Percentiles rank a stretch among this genome's conserved stretches.
These are phyloP conservation scores for Septoria petroselini DNA, from an alignment of 2,329 filamentous ascomycete species.

Conservation along the genomic window DNA sequence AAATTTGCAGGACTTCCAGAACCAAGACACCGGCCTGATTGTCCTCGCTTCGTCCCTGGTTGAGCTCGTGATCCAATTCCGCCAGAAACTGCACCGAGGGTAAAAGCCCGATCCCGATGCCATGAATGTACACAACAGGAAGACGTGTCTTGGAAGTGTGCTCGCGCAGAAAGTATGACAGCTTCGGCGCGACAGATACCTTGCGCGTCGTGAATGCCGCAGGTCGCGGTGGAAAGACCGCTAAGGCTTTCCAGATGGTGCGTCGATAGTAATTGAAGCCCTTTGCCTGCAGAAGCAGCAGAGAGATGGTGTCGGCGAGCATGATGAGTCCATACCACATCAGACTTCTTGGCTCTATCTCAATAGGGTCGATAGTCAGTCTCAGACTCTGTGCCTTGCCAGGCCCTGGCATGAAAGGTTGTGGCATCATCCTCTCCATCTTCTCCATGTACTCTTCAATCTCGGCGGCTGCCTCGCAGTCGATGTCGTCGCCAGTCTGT, in stretches of 20 bases:
- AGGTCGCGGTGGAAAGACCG: slow-evolving; percentile 59
- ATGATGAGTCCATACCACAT: slow-evolving; percentile 59
- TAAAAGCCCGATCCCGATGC: slow-evolving; percentile 66
- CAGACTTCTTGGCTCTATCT: slow-evolving; percentile 54
- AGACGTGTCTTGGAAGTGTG: slow-evolving; percentile 57
- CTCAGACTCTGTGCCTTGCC: slow-evolving; percentile 58
- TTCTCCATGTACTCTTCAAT: slow-evolving; percentile 55
- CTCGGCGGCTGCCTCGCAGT: slow-evolving; percentile 47
- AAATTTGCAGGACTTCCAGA: slow-evolving; percentile 64
- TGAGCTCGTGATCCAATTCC: slow-evolving; percentile 45
- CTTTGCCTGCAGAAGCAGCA: slow-evolving; percentile 25
- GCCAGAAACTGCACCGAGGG: slow-evolving; percentile 59
- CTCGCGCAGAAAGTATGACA: slow-evolving; percentile 65
- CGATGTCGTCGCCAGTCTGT: slow-evolving; percentile 55
- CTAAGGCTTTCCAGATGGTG: slow-evolving; percentile 38
- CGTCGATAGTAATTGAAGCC: slow-evolving; percentile 31
- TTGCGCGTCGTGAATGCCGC: slow-evolving; percentile 48
- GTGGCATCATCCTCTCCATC: slow-evolving; percentile 54
- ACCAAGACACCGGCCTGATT: slow-evolving; percentile 61
- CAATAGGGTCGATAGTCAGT: slow-evolving; percentile 63
- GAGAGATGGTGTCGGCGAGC: slow-evolving; percentile 50
- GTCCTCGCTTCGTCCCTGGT: slow-evolving; percentile 30
- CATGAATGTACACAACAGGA: slow-evolving; percentile 67
- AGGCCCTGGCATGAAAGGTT: slow-evolving; percentile 52
- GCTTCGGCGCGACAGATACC: slow-evolving; percentile 48